Evolutionary conservation across 2,329 filamentous ascomycete genomes (phyloP).

Genomic region (Penicillium sp.): DNA sequence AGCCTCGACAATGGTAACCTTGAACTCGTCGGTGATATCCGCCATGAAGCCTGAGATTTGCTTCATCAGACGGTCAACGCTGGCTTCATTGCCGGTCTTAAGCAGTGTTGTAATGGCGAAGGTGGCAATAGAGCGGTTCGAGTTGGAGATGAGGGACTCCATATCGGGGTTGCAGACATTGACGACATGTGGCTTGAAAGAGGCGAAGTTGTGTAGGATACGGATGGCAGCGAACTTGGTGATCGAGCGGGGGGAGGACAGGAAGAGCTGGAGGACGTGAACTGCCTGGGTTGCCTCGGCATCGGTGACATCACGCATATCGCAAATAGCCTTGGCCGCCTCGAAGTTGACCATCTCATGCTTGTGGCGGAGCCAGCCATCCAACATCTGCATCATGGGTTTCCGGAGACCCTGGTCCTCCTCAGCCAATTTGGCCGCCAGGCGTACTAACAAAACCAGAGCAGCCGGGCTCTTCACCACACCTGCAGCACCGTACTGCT

Average conservation of each 20-base stretch:
- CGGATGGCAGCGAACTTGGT: slow-evolving; percentile 96
- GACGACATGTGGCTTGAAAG: slow-evolving; percentile 89
- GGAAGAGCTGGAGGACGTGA: slow-evolving; percentile 89
- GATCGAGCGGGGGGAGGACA: slow-evolving; percentile 87
- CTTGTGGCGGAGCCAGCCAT: slow-evolving; percentile 95
- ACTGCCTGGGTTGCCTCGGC: slow-evolving; percentile 85
- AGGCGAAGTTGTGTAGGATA: slow-evolving; percentile 91
- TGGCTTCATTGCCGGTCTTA: slow-evolving; percentile 96
- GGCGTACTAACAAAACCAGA: slow-evolving; percentile 79
- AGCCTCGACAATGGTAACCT: slow-evolving; percentile 98
- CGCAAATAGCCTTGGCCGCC: slow-evolving; percentile 93
- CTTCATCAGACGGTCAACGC: slow-evolving; percentile 95
- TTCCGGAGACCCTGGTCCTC: slow-evolving; percentile 81
- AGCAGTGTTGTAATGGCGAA: slow-evolving; percentile 96
- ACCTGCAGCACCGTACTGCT: slow-evolving; percentile 86
- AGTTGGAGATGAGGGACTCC: slow-evolving; percentile 90
- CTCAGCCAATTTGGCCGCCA: slow-evolving; percentile 87
- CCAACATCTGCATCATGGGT: slow-evolving; percentile 93
- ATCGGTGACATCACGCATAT: slow-evolving; percentile 86
- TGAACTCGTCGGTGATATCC: slow-evolving; percentile 98
- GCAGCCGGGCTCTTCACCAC: slow-evolving; percentile 92
- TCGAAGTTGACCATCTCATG: slow-evolving; percentile 99
- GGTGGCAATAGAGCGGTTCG: slow-evolving; percentile 92
- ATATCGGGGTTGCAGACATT: slow-evolving; percentile 94
- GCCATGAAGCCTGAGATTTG: slow-evolving; percentile 98